Evolutionary conservation across 306 rosid genomes (phyloP).

Genomic region (Hylodesmum podocarpum): DNA sequence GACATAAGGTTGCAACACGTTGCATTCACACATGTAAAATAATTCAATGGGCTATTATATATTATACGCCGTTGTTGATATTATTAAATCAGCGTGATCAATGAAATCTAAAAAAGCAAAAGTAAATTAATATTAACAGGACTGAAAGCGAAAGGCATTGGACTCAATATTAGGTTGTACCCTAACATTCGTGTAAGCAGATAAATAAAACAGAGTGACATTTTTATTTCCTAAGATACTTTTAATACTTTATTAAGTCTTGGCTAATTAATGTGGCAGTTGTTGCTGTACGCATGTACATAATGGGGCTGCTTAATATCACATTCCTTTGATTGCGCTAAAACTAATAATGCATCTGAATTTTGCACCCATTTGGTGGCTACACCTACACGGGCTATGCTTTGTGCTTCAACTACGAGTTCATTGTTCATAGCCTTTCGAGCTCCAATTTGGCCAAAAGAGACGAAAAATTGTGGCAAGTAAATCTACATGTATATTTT

Average conservation of each 20-base stretch:
- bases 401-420: no score
- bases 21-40: neutral
- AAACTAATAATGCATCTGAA: constrained; percentile 1
- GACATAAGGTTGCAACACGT: neutral
- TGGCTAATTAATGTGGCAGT: neutral
- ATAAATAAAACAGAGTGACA: no score
- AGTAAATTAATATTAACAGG: neutral
- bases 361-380: no score
- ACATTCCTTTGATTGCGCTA: no score
- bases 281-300: neutral
- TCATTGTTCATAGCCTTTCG: no score
- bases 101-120: neutral
- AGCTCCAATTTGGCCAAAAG: no score
- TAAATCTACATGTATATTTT: no score
- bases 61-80: neutral
- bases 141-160: neutral
- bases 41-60: neutral
- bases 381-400: no score
- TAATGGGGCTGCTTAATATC: no score
- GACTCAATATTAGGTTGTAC: neutral
- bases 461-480: no score
- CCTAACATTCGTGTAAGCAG: neutral
- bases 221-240: no score
- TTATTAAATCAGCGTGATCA: neutral
- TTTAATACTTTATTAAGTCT: neutral